Evolutionary conservation across 129 eudicot species (phyloP).

Genomic region (Deinandra increscens): DNA sequence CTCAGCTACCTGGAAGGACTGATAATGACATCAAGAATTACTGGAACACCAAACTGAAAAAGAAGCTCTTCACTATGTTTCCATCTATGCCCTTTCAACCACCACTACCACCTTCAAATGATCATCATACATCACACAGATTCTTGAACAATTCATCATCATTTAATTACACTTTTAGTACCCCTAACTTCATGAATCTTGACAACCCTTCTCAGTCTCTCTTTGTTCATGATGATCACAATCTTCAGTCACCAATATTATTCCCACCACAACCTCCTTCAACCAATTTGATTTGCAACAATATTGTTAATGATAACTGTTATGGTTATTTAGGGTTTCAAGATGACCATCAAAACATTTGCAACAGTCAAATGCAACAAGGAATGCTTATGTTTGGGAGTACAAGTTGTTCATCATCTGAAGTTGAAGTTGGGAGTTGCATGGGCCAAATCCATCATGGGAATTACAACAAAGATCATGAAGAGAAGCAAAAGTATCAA

Average conservation of each 20-base stretch:
- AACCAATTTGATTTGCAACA: conserved; percentile 22
- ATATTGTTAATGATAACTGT: conserved; percentile 25
- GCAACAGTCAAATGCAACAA: conserved; percentile 38
- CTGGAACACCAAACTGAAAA: conserved; percentile 83
- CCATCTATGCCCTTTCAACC: conserved; percentile 35
- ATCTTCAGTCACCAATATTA: conserved; percentile 13
- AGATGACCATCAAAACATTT: conserved; percentile 33
- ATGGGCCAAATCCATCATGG: conserved; percentile 36
- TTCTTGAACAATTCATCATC: conserved; percentile 27
- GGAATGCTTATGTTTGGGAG: conserved; percentile 53
- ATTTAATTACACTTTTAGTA: conserved; percentile 10
- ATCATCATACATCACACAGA: conserved; percentile 24
- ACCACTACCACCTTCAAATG: conserved; percentile 25
- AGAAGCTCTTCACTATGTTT: conserved; percentile 45
- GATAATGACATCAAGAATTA: conserved; percentile 85
- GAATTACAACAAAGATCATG: conserved; percentile 25
- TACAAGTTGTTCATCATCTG: conserved; percentile 53
- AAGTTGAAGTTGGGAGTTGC: conserved; percentile 41
- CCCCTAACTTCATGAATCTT: conserved; percentile 35
- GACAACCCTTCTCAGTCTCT: conserved; percentile 21
- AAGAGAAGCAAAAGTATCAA: conserved; percentile 26
- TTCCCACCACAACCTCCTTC: conserved; percentile 21
- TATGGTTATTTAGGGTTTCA: conserved; percentile 22
- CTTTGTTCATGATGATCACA: conserved; percentile 20
- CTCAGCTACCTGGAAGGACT: conserved; percentile 77